Evolutionary conservation across 331 rosid species (phyloP).

Genomic region (Malus hybrid): DNA sequence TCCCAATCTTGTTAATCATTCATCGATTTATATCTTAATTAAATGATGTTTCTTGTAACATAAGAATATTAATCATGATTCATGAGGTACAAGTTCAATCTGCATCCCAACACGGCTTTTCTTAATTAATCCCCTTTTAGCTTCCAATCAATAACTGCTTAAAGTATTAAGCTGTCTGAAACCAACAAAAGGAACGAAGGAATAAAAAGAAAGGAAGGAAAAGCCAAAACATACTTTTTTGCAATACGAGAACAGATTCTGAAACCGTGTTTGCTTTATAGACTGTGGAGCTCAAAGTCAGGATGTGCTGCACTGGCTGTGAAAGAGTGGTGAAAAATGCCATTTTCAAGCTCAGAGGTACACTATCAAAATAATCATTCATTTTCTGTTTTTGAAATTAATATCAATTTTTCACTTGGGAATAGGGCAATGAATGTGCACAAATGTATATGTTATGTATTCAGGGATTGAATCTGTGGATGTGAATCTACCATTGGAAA

Average conservation of each 20-base stretch:
- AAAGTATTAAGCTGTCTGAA: slow-evolving; percentile 13
- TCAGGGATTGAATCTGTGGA: slow-evolving; percentile 80
- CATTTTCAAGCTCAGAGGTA: slow-evolving; percentile 80
- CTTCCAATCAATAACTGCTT: neutral
- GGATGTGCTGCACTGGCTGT: slow-evolving; percentile 98
- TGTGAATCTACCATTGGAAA: slow-evolving; percentile 65
- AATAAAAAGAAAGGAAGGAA: slow-evolving; percentile 21
- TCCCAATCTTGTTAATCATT: neutral
- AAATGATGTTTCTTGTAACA: neutral
- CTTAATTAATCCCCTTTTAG: slow-evolving; percentile 11
- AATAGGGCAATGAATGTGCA: neutral
- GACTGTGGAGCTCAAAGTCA: slow-evolving; percentile 91
- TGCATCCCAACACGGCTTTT: slow-evolving; percentile 8
- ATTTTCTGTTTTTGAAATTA: neutral
- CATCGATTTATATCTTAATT: neutral
- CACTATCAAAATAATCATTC: neutral
- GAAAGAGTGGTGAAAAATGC: slow-evolving; percentile 92
- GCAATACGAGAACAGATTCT: slow-evolving; percentile 4
- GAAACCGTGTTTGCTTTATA: slow-evolving; percentile 39
- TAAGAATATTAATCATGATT: neutral
- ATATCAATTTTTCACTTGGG: neutral
- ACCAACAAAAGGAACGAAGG: slow-evolving; percentile 17
- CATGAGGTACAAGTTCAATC: neutral
- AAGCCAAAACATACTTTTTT: neutral
- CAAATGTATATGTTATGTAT: neutral